phyloP scores from a whole-genome alignment of 2,329 filamentous ascomycete species.

The Stylonectria norvegica region DNA sequence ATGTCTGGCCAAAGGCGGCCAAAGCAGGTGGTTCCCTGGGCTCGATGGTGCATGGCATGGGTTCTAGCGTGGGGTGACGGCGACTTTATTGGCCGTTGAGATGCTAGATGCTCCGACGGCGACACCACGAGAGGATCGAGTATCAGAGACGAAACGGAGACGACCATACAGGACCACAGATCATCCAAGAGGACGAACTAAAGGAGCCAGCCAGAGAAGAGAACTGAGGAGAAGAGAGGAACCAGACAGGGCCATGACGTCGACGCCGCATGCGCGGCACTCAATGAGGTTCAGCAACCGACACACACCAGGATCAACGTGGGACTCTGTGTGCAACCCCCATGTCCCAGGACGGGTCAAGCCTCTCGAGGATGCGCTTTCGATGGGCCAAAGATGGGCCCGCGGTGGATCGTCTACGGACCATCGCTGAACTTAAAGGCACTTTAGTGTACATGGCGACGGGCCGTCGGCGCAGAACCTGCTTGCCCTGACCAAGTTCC shows the following conservation, averaged over 20 bases:
- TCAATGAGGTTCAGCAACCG: constrained; percentile 21
- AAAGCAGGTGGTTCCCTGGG: not conserved
- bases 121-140: not conserved
- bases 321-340: no score
- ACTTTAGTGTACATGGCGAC: constrained; percentile 18
- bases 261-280: constrained; percentile 22
- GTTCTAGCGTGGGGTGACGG: not conserved
- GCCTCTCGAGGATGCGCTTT: constrained; percentile 8
- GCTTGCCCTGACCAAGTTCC: constrained; percentile 5
- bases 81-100: not conserved
- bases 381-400: constrained; percentile 14
- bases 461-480: constrained; percentile 24
- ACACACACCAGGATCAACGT: constrained; percentile 23
- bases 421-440: constrained; percentile 25
- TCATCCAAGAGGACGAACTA: constrained; percentile 14
- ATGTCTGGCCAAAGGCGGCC: not conserved
- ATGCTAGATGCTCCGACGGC: not conserved
- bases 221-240: no score
- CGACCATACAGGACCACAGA: no score
- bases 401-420: constrained; percentile 21
- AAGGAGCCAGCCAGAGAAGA: no score
- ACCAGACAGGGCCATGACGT: constrained; percentile 25
- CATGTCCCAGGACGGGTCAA: no score
- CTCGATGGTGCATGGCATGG: not conserved
- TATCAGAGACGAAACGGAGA: no score